Base-by-base conservation (phyloP, 2,329 filamentous ascomycete genomes). In the Scedosporium dehoogii region DNA sequence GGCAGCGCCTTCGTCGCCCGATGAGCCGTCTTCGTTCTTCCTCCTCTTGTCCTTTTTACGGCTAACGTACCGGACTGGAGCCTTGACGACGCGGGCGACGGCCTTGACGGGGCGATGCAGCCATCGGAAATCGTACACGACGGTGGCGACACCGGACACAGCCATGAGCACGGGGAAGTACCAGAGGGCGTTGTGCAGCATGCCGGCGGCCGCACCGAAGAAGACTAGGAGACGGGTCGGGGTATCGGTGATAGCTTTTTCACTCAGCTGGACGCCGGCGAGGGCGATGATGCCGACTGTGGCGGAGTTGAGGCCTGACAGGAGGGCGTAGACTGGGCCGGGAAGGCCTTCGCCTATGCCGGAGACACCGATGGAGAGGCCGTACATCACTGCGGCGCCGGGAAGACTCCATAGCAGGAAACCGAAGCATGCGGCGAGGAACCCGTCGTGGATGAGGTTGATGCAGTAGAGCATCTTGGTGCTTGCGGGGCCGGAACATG, bases 381-480 rank as follows among this genome's bases (percentile, higher is more conserved):
- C 85, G 64, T 83, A 90, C 86, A 90, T 90, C 25, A 83, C 88
- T 3, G 90, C 67, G 0, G 86, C 88, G 1, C 87, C 88, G 0
- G 89, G 89, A 0, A 91, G 74, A 70, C 85, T 83, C 87, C 88
- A 91, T 1, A 88, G 69, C 0, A 87, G 64, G 65, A 91, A 88
- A 0, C 76, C 79, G 1, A 87, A 65, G 1, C 88, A 6, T 0
- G 85, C 87, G 0, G 80, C 74, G 2, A 82, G 61, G 4, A 87
- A 74, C 0, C 87, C 87, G 10, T 80, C 80, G 64, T 85, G 85
- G 9, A 90, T 80, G 18, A 88, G 72, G 44, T 85, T 83, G 48
- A 91, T 84, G 64, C 83, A 88, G 64, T 88, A 90, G 0, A 84
- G 70, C 83, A 91, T 87, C 69, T 91, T 91, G 1, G 88, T 90